These are phyloP conservation scores for Pseudogymnoascus sp. DNA, from an alignment of 2,329 filamentous ascomycete species.

Conservation along the genomic window DNA sequence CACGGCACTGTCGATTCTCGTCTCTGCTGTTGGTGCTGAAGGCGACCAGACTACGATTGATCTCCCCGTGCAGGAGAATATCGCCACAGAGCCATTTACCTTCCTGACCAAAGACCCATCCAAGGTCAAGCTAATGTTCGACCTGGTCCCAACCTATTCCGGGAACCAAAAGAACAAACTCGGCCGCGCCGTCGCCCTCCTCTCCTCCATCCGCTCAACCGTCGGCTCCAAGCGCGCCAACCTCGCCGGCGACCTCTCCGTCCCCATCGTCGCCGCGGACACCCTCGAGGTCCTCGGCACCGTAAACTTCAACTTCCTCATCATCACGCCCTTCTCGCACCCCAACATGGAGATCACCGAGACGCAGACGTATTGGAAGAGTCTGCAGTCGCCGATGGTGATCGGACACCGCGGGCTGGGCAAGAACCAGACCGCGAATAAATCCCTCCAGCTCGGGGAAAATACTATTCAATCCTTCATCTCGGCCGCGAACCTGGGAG, in stretches of 20 bases:
- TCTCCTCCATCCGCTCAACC: conserved; percentile 76
- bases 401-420: conserved; percentile 68
- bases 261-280: conserved; percentile 78
- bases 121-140: conserved; percentile 85
- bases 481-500: conserved; percentile 86
- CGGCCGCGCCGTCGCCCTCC: conserved; percentile 77
- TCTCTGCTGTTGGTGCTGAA: conserved; percentile 74
- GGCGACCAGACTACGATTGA: conserved; percentile 88
- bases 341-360: conserved; percentile 89
- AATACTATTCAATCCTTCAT: conserved; percentile 96
- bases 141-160: conserved; percentile 91
- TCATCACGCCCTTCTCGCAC: conserved; percentile 90
- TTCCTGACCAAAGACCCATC: conserved; percentile 72
- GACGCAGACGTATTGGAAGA: conserved; percentile 94
- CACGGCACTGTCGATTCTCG: conserved; percentile 83
- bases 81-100: conserved; percentile 85
- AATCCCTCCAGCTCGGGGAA: conserved; percentile 87
- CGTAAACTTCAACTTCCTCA: conserved; percentile 93
- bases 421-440: conserved; percentile 78
- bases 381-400: conserved; percentile 77
- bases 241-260: conserved; percentile 82
- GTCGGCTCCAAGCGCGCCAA: conserved; percentile 83
- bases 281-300: conserved; percentile 84
- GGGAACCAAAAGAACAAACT: conserved; percentile 83
- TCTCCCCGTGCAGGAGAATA: conserved; percentile 85